Evolutionary conservation across 2,329 filamentous ascomycete species (phyloP).

Genomic region (Westerdykella aurantiaca): DNA sequence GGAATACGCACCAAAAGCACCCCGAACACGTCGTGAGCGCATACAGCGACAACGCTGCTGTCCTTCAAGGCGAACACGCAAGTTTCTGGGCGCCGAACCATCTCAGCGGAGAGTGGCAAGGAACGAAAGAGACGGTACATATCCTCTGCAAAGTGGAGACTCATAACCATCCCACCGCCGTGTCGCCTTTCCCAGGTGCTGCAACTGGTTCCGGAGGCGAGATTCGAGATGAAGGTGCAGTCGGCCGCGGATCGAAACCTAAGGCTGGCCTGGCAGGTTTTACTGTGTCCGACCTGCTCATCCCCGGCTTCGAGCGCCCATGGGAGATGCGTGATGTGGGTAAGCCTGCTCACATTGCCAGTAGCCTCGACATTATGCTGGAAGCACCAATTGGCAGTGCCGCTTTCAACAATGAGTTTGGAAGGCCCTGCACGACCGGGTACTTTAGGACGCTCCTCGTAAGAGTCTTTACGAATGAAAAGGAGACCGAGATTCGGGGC

Average conservation of each 20-base stretch:
- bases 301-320: constrained; percentile 73
- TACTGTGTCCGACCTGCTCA: constrained; percentile 89
- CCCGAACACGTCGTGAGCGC: constrained; percentile 85
- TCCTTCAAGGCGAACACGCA: constrained; percentile 66
- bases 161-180: constrained; percentile 94
- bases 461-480: constrained; percentile 55
- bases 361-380: constrained; percentile 93
- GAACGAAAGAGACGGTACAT: constrained; percentile 80
- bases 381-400: constrained; percentile 94
- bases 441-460: constrained; percentile 88
- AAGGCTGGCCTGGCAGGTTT: constrained; percentile 91
- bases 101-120: constrained; percentile 77
- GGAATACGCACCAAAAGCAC: constrained; percentile 77
- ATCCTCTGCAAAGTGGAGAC: constrained; percentile 94
- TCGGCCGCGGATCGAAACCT: constrained; percentile 84
- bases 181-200: constrained; percentile 87
- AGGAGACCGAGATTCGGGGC: constrained; percentile 67
- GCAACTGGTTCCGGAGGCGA: constrained; percentile 94
- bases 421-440: constrained; percentile 78
- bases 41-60: constrained; percentile 97
- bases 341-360: constrained; percentile 85
- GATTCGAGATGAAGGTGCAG: constrained; percentile 90
- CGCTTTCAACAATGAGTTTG: constrained; percentile 97
- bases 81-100: constrained; percentile 85
- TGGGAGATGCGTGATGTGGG: constrained; percentile 85